A percentile compares a stretch with the other conserved stretches of the same genome.
These are phyloP conservation scores for Plasmodium sp. DNA, from an alignment of 169 alveolate genomes.

Conservation along the genomic window DNA sequence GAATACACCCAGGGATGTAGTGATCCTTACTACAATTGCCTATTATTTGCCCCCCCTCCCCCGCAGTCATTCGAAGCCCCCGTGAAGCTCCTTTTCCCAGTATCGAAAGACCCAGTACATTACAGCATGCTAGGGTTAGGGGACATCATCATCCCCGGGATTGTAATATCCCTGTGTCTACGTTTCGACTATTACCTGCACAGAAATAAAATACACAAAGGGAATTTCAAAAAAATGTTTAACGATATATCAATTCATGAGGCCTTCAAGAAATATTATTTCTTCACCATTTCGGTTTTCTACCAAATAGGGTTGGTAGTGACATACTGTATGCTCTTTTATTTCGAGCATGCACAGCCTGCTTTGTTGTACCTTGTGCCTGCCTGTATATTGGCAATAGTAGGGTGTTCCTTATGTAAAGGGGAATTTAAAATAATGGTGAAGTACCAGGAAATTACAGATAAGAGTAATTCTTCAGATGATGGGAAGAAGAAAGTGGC, in stretches of 20 bases:
- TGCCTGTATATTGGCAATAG: conserved; percentile 82
- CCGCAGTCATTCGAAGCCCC: conserved; percentile 91
- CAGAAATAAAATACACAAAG: conserved; percentile 52
- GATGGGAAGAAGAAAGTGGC: conserved; percentile 15
- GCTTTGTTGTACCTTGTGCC: conserved; percentile 94
- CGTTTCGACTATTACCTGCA: conserved; percentile 87
- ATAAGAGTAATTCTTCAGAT: conserved; percentile 1
- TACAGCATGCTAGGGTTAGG: conserved; percentile 94
- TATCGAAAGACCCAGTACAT: conserved; percentile 81
- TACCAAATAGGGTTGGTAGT: conserved; percentile 89
- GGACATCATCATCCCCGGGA: conserved; percentile 96
- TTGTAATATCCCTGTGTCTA: conserved; percentile 91
- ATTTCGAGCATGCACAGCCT: conserved; percentile 91
- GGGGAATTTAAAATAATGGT: conserved; percentile 63
- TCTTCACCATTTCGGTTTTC: conserved; percentile 81
- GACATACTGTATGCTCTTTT: conserved; percentile 89
- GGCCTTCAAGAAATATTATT: conserved; percentile 59
- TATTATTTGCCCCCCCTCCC: background rate
- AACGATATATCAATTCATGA: conserved; percentile 64
- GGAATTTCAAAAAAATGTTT: conserved; percentile 71
- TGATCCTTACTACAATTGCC: background rate
- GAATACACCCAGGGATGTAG: background rate
- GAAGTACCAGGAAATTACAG: conserved; percentile 72
- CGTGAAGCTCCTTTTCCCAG: conserved; percentile 92
- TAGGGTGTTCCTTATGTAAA: conserved; percentile 73